These are phyloP conservation scores for Aspergillus ostianus DNA, from an alignment of 495 filamentous ascomycete species.

Conservation along the genomic window DNA sequence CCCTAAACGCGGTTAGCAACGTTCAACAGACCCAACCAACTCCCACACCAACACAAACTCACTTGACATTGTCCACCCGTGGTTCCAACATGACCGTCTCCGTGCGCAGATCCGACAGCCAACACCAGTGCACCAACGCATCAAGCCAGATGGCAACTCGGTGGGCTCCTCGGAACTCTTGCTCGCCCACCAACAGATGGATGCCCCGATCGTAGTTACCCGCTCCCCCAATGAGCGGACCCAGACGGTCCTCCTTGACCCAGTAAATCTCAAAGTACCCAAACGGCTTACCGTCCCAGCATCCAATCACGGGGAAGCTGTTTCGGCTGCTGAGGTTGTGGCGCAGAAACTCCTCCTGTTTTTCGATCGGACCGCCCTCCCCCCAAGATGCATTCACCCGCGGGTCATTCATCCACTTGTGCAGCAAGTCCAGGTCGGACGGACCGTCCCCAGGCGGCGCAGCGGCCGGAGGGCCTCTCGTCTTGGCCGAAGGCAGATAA, in stretches of 20 bases:
- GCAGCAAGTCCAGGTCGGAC: slow-evolving; percentile 72
- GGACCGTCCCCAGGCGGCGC: slow-evolving; percentile 10
- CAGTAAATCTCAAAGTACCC: slow-evolving; percentile 99
- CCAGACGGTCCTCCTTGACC: slow-evolving; percentile 89
- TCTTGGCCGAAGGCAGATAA: slow-evolving; percentile 25
- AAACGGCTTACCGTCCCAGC: slow-evolving; percentile 94
- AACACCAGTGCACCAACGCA: slow-evolving; percentile 81
- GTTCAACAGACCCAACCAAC: background rate
- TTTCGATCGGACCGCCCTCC: slow-evolving; percentile 56
- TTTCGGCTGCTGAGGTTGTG: slow-evolving; percentile 62
- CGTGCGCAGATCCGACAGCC: slow-evolving; percentile 76
- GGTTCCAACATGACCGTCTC: slow-evolving; percentile 83
- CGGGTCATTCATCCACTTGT: slow-evolving; percentile 87
- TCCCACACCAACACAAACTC: slow-evolving; percentile 31
- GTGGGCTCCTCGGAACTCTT: slow-evolving; percentile 79
- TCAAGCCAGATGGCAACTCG: slow-evolving; percentile 78
- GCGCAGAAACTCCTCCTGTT: slow-evolving; percentile 69
- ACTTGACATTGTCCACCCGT: slow-evolving; percentile 89
- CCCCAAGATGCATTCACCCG: slow-evolving; percentile 85
- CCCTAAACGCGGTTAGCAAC: slow-evolving; percentile 46
- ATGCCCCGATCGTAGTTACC: slow-evolving; percentile 85
- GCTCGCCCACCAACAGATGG: slow-evolving; percentile 87
- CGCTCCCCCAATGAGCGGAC: slow-evolving; percentile 59
- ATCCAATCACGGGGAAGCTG: slow-evolving; percentile 87
- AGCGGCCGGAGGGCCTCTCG: slow-evolving; percentile 21